phyloP scores from a whole-genome alignment of 2,329 filamentous ascomycete genomes.

The Drechslerella stenobrocha region DNA sequence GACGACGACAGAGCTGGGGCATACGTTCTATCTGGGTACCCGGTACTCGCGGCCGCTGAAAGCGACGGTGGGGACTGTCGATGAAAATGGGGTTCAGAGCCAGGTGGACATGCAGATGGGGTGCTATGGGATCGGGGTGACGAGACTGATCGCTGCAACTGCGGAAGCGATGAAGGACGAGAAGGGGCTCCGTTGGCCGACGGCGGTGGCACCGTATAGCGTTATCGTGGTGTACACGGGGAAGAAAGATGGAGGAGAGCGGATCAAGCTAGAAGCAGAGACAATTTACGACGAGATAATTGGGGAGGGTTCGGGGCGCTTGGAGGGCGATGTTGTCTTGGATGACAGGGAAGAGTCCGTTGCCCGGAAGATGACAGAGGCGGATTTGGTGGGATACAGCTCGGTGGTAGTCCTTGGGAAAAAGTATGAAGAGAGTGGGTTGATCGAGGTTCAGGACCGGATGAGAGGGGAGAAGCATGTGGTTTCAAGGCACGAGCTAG shows the following conservation, averaged over 20 bases:
- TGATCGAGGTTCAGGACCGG: constrained; percentile 79
- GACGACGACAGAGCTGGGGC: constrained; percentile 83
- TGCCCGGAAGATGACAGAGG: constrained; percentile 86
- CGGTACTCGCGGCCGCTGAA: constrained; percentile 78
- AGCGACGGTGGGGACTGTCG: constrained; percentile 62
- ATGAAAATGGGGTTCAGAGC: constrained; percentile 51
- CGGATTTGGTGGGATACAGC: constrained; percentile 85
- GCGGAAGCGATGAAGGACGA: constrained; percentile 74
- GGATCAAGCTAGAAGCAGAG: constrained; percentile 55
- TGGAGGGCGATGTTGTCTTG: constrained; percentile 65
- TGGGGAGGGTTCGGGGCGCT: constrained; percentile 26
- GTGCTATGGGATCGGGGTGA: constrained; percentile 92
- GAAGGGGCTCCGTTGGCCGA: constrained; percentile 83
- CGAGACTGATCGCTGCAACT: constrained; percentile 82
- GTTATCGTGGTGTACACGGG: constrained; percentile 66
- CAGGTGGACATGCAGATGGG: constrained; percentile 79
- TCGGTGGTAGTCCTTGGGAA: constrained; percentile 78
- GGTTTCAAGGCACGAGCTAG: constrained; percentile 61
- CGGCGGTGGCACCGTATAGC: constrained; percentile 81
- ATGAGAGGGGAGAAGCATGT: constrained; percentile 66
- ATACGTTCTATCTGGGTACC: constrained; percentile 91
- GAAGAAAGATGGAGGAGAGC: constrained; percentile 62
- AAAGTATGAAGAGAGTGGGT: constrained; percentile 64
- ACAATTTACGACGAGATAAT: constrained; percentile 44
- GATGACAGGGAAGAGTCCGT: constrained; percentile 73